A percentile compares a stretch with the other conserved stretches of the same genome.
Conservation (phyloP, 768 basidiomycete genomes). For the Collybia mongolica region DNA sequence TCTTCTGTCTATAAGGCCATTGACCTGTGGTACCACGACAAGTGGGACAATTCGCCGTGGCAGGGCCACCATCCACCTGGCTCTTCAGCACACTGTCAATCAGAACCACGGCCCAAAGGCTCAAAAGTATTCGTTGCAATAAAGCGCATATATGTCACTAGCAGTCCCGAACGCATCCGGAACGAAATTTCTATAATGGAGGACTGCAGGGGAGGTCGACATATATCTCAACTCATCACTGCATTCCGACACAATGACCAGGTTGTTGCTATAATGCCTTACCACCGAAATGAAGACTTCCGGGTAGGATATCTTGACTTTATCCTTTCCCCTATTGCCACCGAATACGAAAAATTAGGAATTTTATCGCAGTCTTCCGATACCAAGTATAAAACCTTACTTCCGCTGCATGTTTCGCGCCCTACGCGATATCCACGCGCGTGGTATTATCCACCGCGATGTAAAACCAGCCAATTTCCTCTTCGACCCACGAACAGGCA, state of each 20-base stretch:
- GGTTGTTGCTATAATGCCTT: constrained; percentile 93
- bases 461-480: constrained; percentile 98
- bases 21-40: constrained; percentile 71
- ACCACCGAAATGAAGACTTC: constrained; percentile 90
- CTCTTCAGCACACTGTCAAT: constrained; percentile 70
- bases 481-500: constrained; percentile 80
- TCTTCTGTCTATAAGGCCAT: constrained; percentile 99
- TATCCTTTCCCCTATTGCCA: not conserved
- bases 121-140: constrained; percentile 82
- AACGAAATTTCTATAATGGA: constrained; percentile 94
- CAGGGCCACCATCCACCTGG: constrained; percentile 58
- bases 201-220: constrained; percentile 78
- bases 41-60: constrained; percentile 79
- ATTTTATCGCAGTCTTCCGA: constrained; percentile 73
- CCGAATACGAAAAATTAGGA: constrained; percentile 42
- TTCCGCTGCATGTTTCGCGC: constrained; percentile 91
- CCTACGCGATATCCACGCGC: constrained; percentile 81
- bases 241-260: constrained; percentile 92
- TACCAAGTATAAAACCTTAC: constrained; percentile 79
- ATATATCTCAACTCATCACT: constrained; percentile 91
- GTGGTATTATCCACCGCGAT: constrained; percentile 92
- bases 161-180: constrained; percentile 85
- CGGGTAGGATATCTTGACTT: constrained; percentile 55
- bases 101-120: constrained; percentile 34
- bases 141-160: constrained; percentile 97